phyloP scores from a whole-genome alignment of 257 asterid genomes.

The Marsdenia floribunda region DNA sequence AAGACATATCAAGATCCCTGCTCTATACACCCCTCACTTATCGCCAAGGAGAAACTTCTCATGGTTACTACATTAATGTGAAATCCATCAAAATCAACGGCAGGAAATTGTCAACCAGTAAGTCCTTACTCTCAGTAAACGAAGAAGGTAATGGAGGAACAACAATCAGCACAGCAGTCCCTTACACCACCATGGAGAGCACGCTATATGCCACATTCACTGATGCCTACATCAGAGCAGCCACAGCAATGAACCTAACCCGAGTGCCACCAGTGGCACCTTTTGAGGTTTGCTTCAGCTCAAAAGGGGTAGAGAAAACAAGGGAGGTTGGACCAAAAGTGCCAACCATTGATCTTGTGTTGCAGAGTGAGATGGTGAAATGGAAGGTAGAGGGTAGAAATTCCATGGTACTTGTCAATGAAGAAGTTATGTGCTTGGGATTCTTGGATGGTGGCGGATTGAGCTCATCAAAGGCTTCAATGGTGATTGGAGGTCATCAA shows the following conservation, averaged over 20 bases:
- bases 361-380: constrained; percentile 91
- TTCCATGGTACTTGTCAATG: constrained; percentile 56
- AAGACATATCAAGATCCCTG: constrained; percentile 40
- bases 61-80: constrained; percentile 50
- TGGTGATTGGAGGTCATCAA: constrained; percentile 72
- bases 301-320: constrained; percentile 25
- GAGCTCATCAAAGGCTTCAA: constrained; percentile 32
- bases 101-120: constrained; percentile 23
- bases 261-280: constrained; percentile 50
- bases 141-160: constrained; percentile 36
- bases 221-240: constrained; percentile 41
- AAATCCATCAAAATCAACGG: constrained; percentile 56
- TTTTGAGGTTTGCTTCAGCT: constrained; percentile 63
- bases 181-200: constrained; percentile 60
- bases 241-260: constrained; percentile 42
- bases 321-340: constrained; percentile 29
- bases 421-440: constrained; percentile 71
- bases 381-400: constrained; percentile 64
- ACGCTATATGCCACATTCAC: constrained; percentile 35
- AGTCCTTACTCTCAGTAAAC: constrained; percentile 20
- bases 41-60: constrained; percentile 15
- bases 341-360: constrained; percentile 54
- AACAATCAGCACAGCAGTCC: constrained; percentile 44
- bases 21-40: constrained; percentile 52
- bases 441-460: constrained; percentile 67